Percentiles rank a stretch among this genome's conserved stretches.
Evolutionary conservation across 2,329 filamentous ascomycete genomes (phyloP).

Genomic region (Acarospora socialis): DNA sequence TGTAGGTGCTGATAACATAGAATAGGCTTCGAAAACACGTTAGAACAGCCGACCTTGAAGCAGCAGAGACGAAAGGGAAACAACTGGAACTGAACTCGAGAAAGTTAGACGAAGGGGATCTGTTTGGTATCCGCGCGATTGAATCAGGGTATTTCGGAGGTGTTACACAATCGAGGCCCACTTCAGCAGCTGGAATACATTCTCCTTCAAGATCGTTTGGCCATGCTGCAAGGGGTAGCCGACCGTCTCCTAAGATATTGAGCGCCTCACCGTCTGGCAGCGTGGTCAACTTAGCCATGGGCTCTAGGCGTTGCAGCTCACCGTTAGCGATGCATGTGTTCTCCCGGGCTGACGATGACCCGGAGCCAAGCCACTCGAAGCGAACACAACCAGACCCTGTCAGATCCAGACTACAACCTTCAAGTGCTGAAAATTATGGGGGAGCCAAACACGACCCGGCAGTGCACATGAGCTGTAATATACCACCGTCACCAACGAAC

Average conservation of each 20-base stretch:
- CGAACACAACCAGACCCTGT: not conserved
- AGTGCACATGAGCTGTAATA: conserved; percentile 3
- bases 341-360: not conserved
- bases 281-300: conserved; percentile 1
- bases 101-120: conserved; percentile 7
- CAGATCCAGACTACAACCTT: conserved; percentile 1
- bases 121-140: conserved; percentile 8
- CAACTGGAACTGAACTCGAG: conserved; percentile 3
- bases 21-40: conserved; percentile 3
- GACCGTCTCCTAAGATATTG: conserved; percentile 2
- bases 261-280: conserved; percentile 5
- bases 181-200: conserved; percentile 3
- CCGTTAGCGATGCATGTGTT: not conserved
- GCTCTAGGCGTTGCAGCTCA: conserved; percentile 1
- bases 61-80: not conserved
- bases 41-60: conserved; percentile 3
- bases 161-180: conserved; percentile 8
- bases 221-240: conserved; percentile 6
- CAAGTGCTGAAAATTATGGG: conserved; percentile 1
- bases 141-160: conserved; percentile 8
- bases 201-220: not conserved
- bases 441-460: conserved; percentile 5
- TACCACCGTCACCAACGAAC: conserved; percentile 8
- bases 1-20: not conserved
- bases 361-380: not conserved